phyloP scores from a whole-genome alignment of 805 yeast genomes.

The Phaffomyces antillensis region DNA sequence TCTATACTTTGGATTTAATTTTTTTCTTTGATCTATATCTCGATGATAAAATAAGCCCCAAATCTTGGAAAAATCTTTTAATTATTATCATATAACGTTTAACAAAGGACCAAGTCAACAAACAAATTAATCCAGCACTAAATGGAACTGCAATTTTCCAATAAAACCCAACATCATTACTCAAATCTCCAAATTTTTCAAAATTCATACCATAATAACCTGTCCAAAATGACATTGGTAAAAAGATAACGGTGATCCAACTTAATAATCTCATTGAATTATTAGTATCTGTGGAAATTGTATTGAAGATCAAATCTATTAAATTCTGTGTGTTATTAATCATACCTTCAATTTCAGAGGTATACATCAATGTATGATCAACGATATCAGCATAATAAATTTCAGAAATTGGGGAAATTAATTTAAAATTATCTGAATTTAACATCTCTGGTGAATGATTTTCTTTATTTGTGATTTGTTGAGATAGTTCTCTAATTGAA shows the following conservation, averaged over 20 bases:
- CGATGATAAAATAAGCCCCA: background rate
- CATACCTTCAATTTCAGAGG: conserved; percentile 51
- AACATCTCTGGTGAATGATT: background rate
- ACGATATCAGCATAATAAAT: conserved; percentile 48
- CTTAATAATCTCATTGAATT: conserved; percentile 49
- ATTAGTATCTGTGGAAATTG: conserved; percentile 48
- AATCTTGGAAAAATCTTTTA: conserved; percentile 3
- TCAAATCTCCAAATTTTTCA: conserved; percentile 29
- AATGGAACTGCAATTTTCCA: conserved; percentile 30
- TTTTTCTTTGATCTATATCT: too few species aligned
- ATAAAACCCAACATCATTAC: conserved; percentile 23
- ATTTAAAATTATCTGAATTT: conserved; percentile 5
- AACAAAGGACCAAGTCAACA: conserved; percentile 28
- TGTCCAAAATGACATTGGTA: conserved; percentile 53
- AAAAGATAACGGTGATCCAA: conserved; percentile 48
- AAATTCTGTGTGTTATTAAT: conserved; percentile 42
- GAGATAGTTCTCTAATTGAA: conserved; percentile 36
- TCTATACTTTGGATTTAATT: background rate
- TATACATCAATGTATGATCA: conserved; percentile 46
- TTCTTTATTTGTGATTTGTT: background rate
- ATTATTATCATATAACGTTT: conserved; percentile 8
- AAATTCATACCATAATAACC: conserved; percentile 51
- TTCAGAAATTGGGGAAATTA: conserved; percentile 36
- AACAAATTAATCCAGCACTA: conserved; percentile 27
- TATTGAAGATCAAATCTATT: conserved; percentile 47